Percentiles rank a stretch among this genome's conserved stretches.
These are phyloP conservation scores for Hypocreales sp. DNA, from an alignment of 2,329 filamentous ascomycete species.

Conservation along the genomic window DNA sequence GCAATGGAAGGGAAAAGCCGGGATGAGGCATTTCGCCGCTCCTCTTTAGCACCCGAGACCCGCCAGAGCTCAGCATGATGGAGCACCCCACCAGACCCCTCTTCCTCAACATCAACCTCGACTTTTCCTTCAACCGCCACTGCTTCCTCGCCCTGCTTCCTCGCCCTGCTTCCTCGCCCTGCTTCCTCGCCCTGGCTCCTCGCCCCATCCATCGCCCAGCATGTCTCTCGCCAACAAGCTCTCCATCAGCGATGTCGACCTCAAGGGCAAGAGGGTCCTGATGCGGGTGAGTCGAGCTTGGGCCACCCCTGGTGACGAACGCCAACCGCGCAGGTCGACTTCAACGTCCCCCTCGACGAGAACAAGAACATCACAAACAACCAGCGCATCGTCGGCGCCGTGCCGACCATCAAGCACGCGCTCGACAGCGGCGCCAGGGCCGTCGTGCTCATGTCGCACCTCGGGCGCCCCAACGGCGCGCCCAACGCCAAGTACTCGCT, in stretches of 20 bases:
- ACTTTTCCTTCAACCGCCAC: too few relatives aligned
- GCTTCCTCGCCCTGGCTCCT: background rate
- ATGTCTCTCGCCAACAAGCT: slow-evolving; percentile 99
- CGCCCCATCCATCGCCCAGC: too few relatives aligned
- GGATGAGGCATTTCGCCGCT: too few relatives aligned
- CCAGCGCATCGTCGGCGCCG: slow-evolving; percentile 91
- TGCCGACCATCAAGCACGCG: slow-evolving; percentile 91
- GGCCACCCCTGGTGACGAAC: too few relatives aligned
- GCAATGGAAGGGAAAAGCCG: too few relatives aligned
- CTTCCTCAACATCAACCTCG: too few relatives aligned
- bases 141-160: too few relatives aligned
- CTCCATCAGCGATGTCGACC: slow-evolving; percentile 86
- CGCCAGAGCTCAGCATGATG: too few relatives aligned
- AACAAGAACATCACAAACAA: slow-evolving; percentile 94
- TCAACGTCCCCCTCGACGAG: slow-evolving; percentile 94
- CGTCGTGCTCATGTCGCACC: slow-evolving; percentile 95
- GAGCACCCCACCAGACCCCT: too few relatives aligned
- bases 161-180: background rate
- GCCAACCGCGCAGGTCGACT: slow-evolving; percentile 82
- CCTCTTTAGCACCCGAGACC: too few relatives aligned
- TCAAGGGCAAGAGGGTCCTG: slow-evolving; percentile 96
- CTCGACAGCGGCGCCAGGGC: slow-evolving; percentile 81
- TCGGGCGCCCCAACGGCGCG: slow-evolving; percentile 87
- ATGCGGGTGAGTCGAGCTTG: slow-evolving; percentile 84
- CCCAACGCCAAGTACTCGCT: slow-evolving; percentile 87